A percentile compares a stretch with the other conserved stretches of the same genome.
Conservation (phyloP, 169 alveolate genomes). For the Eimeria necatrix region DNA sequence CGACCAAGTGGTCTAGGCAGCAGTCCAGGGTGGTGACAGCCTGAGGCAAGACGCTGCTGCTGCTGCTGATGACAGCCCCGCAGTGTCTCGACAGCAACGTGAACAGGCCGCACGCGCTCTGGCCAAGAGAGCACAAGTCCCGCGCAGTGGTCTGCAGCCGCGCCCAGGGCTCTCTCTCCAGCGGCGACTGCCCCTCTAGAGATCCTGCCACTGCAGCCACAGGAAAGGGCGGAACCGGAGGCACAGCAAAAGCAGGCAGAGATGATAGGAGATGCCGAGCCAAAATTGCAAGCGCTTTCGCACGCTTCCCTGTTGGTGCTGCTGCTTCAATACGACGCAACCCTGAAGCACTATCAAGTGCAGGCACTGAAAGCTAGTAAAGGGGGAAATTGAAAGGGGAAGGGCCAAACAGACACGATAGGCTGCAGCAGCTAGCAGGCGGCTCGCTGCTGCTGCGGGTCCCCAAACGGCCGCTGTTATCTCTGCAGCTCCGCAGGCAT, state of each 20-base stretch:
- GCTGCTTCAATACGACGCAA: no score
- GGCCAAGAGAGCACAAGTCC: slow-evolving; percentile 72
- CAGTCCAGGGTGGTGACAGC: slow-evolving; percentile 93
- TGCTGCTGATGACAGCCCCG: slow-evolving; percentile 70
- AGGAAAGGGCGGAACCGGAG: no score
- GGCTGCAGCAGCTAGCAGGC: no score
- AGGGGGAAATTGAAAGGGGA: no score
- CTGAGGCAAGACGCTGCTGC: slow-evolving; percentile 81
- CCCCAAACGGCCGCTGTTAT: no score
- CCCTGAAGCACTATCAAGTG: no score
- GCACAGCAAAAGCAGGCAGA: background rate
- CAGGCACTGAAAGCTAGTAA: no score
- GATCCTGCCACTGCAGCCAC: slow-evolving; percentile 41
- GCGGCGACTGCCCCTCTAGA: slow-evolving; percentile 54
- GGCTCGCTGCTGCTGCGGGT: no score
- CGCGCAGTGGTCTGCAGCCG: slow-evolving; percentile 72
- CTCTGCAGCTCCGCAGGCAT: no score
- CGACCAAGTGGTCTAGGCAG: slow-evolving; percentile 93
- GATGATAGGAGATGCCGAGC: background rate
- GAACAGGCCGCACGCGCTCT: slow-evolving; percentile 85
- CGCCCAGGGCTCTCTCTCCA: slow-evolving; percentile 73
- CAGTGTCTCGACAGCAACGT: slow-evolving; percentile 87
- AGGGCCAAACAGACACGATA: no score
- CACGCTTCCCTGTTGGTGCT: no score
- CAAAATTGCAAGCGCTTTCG: no score